Evolutionary conservation across 495 filamentous ascomycete species (phyloP), one percentile per base, ranked within the genome.

Genomic region (Glutinoglossum americanum): DNA sequence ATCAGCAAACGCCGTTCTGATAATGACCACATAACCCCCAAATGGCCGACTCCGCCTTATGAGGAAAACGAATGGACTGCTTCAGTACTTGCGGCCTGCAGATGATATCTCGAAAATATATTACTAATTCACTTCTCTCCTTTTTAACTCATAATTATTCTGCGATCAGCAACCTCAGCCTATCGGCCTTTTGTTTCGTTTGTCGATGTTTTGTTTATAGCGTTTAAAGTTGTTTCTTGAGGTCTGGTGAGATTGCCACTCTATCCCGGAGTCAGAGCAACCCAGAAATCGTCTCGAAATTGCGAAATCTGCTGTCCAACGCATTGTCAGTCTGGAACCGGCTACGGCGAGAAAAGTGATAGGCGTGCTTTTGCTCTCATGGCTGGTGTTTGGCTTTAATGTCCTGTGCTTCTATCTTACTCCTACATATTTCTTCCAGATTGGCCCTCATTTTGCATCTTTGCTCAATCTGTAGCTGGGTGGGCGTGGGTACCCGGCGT

Each of bases 21-120:
- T 27, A 68, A 74, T 54, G 70, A 77, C 28, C 74, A 80, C 60
- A 68, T 75, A 28, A 65, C 73, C 45, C 77, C 84, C 48, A 87
- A 89, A 68, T 94, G 87, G 85, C 89, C 89, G 27, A 97, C 92
- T n/a, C 93, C 93, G 41, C 92, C 92, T 28, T 93, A 94, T 63
- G 82, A 84, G 57, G 89, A 93, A 64, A 79, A 81, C 59, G 92
- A 89, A 67, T 95, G 85, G 89, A 85, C 80, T 30, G 80, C 81
- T n/a, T 80, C 87, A 45, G 81, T 53, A 13, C 49, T 53, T n/a
- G 49, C 49, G 15, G 49, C 49, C 3, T 56, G 32, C 19, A 56
- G 54, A 10, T 56, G 54, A 56, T 10, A 53, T n/a, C 19, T 21
- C 19, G 15, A 53, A 27, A 13, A 53, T 30, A 53, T 19, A 53